Evolutionary conservation across 768 basidiomycete genomes (phyloP).

Genomic region (Tulasnella sp.): DNA sequence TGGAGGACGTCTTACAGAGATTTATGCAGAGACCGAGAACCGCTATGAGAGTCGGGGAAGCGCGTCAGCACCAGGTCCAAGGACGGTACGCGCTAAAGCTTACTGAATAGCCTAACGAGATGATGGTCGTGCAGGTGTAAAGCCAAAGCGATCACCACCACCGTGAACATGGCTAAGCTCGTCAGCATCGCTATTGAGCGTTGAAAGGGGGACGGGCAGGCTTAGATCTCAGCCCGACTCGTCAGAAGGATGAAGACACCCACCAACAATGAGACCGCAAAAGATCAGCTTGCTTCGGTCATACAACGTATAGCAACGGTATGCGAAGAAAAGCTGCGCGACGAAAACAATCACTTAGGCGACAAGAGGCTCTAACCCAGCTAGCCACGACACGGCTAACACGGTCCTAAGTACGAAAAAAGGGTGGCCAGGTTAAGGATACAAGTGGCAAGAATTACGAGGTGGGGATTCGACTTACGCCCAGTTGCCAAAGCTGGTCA

Average conservation of each 20-base stretch:
- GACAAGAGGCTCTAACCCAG: conserved; percentile 1
- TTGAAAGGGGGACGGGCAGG: too few relatives aligned
- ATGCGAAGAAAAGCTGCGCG: conserved; percentile 13
- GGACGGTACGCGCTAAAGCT: background rate
- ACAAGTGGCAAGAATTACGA: background rate
- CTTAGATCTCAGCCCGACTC: background rate
- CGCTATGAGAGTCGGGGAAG: background rate
- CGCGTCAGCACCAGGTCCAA: background rate
- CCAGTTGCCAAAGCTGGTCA: conserved; percentile 2
- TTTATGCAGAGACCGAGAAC: conserved; percentile 10
- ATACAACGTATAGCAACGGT: background rate
- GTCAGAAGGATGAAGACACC: background rate
- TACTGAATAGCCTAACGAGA: background rate
- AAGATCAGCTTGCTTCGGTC: background rate
- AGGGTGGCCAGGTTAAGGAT: background rate
- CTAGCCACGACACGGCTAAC: background rate
- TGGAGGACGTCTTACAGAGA: background rate
- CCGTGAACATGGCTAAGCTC: background rate
- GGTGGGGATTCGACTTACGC: background rate
- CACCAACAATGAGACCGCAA: background rate
- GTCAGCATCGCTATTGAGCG: background rate
- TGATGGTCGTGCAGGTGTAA: background rate
- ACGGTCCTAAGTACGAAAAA: background rate
- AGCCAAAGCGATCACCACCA: background rate
- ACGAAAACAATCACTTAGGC: background rate